Percentiles rank a stretch among this genome's conserved stretches.
Conservation (phyloP, 2,329 filamentous ascomycete genomes). For the Aspergillus puulaauensis region DNA sequence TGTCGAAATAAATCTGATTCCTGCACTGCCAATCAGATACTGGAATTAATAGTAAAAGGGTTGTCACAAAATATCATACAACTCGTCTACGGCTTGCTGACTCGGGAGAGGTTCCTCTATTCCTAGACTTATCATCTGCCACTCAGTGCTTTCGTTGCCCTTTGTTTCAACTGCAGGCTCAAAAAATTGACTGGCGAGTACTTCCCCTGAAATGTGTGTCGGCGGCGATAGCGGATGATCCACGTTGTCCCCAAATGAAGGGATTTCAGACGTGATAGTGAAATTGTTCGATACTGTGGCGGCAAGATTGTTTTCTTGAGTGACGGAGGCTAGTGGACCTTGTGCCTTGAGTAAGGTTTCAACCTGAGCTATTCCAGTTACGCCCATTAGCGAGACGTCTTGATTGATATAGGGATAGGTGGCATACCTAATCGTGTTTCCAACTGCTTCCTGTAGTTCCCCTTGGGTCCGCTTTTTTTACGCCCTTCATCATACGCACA, state of each 20-base stretch:
- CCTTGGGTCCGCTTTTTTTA: conserved; percentile 91
- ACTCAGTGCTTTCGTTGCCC: conserved; percentile 57
- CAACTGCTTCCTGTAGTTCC: conserved; percentile 89
- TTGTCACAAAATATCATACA: conserved; percentile 53
- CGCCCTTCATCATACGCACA: conserved; percentile 90
- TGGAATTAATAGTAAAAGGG: conserved; percentile 13
- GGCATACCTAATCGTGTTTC: conserved; percentile 85
- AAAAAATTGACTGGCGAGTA: conserved; percentile 11
- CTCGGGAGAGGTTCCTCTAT: conserved; percentile 79
- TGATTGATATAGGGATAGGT: conserved; percentile 11
- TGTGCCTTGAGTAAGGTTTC: conserved; percentile 86
- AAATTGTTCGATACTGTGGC: too few species aligned
- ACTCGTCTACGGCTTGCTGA: conserved; percentile 77
- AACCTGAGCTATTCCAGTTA: conserved; percentile 69
- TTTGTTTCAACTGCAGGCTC: conserved; percentile 22
- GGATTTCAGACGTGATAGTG: too few species aligned
- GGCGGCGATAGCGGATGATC: conserved; percentile 2
- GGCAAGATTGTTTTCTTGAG: too few species aligned
- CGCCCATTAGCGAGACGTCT: not conserved
- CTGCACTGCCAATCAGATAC: conserved; percentile 40
- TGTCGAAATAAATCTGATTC: conserved; percentile 85
- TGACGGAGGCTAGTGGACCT: conserved; percentile 46
- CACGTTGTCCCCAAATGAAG: too few species aligned
- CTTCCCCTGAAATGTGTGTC: conserved; percentile 24
- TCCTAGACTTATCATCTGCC: conserved; percentile 83